Conservation (phyloP, 2,329 filamentous ascomycete species). For the Neonectria faginata region DNA sequence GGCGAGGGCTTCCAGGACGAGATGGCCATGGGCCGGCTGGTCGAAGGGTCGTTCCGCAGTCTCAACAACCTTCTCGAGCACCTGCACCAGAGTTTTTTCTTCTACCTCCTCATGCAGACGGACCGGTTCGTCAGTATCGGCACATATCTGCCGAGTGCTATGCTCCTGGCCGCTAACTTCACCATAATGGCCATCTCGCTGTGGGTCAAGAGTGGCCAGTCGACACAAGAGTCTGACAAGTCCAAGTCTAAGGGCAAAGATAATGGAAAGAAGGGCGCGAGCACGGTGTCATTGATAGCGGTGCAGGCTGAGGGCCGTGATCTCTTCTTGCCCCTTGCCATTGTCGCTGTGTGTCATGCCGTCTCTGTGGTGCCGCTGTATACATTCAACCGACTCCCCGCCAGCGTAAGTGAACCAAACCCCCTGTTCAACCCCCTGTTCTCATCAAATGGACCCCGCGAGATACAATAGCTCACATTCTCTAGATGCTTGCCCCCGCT, state of each 20-base stretch:
- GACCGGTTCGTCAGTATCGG: constrained; percentile 98
- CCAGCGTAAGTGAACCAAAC: constrained; percentile 64
- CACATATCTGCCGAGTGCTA: constrained; percentile 96
- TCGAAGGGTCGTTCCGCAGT: constrained; percentile 92
- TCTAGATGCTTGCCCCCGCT: constrained; percentile 68
- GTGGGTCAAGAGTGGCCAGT: constrained; percentile 88
- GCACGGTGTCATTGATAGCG: constrained; percentile 40
- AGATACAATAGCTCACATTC: constrained; percentile 14
- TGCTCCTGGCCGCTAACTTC: constrained; percentile 94
- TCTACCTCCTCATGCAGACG: constrained; percentile 92
- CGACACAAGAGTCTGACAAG: constrained; percentile 38
- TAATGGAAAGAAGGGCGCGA: constrained; percentile 46
- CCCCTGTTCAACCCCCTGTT: background rate
- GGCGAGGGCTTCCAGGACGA: constrained; percentile 97
- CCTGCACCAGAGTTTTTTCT: constrained; percentile 99
- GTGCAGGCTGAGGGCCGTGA: constrained; percentile 66
- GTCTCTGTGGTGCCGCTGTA: constrained; percentile 85
- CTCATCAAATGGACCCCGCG: background rate
- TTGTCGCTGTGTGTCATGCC: constrained; percentile 80
- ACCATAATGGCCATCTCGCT: constrained; percentile 93
- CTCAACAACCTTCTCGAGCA: constrained; percentile 97
- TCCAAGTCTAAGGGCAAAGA: constrained; percentile 31
- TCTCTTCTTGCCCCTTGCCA: constrained; percentile 77
- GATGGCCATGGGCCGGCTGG: constrained; percentile 89
- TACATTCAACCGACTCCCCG: constrained; percentile 81